Evolutionary conservation across 805 yeast species (phyloP).

Genomic region (Saccharomyces jurei): DNA sequence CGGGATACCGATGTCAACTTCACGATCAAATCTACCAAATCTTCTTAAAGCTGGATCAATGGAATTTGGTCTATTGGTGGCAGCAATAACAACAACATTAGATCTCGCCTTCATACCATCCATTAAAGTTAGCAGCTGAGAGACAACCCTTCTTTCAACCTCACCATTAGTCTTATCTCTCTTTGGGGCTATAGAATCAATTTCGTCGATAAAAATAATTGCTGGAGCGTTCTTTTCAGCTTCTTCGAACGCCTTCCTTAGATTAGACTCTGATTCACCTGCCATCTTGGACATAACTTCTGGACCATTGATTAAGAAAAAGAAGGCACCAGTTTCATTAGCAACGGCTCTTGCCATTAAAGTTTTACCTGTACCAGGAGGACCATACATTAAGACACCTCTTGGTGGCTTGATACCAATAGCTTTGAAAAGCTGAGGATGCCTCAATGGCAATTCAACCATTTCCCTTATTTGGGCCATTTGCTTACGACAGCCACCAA

Average conservation of each 20-base stretch:
- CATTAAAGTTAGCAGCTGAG: conserved; percentile 94
- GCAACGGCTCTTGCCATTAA: conserved; percentile 99
- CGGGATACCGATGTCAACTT: conserved; percentile 88
- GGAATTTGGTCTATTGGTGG: conserved; percentile 74
- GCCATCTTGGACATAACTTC: conserved; percentile 99
- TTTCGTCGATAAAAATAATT: conserved; percentile 95
- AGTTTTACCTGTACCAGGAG: conserved; percentile 99
- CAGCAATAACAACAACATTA: conserved; percentile 96
- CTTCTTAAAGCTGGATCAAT: conserved; percentile 76
- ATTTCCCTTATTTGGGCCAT: conserved; percentile 99
- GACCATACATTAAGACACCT: conserved; percentile 97
- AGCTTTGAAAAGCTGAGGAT: conserved; percentile 94
- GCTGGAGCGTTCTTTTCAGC: conserved; percentile 98
- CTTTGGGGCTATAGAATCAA: conserved; percentile 98
- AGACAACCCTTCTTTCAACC: conserved; percentile 98
- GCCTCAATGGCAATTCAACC: conserved; percentile 96
- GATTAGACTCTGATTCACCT: conserved; percentile 95
- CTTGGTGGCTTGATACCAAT: conserved; percentile 98
- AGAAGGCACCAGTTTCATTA: conserved; percentile 97
- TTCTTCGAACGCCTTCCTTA: conserved; percentile 97
- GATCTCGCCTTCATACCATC: conserved; percentile 99
- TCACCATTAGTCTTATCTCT: conserved; percentile 99
- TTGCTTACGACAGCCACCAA: conserved; percentile 98
- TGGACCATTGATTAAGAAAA: conserved; percentile 96
- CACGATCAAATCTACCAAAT: conserved; percentile 87